Evolutionary conservation across 2,329 filamentous ascomycete genomes (phyloP), one percentile per base, ranked within the genome.

Genomic region (Diaporthe sp.): DNA sequence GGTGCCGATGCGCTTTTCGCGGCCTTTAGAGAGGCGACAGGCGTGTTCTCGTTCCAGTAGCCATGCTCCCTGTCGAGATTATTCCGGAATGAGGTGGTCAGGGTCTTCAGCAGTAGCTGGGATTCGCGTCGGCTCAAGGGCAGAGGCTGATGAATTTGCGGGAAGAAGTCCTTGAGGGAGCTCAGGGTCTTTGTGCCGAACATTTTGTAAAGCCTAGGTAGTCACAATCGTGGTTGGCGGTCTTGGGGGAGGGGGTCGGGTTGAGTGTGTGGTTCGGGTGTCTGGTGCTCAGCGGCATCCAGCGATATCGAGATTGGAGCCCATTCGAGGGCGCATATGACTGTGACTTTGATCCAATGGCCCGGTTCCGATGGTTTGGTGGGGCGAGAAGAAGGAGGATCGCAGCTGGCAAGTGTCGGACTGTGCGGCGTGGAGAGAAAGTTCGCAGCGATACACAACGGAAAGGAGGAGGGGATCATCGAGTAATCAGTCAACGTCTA

Each of bases 31-130:
- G 72, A n/a, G 68, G 76, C 13, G 75, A 75, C 46, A 61, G 78
- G 53, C 51, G 77, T 77, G 12, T 85, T 80, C 19, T 83, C 81
- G 22, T 82, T 77, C 42, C 84, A 80, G 79, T 83, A 87, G 76
- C 89, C 89, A 79, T 92, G 88, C 79, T 92, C 90, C 58, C 83
- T 85, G 79, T 91, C 89, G n/a, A 92, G 87, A 42, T 90, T 88
- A 73, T 86, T 86, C 71, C 90, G 87, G 80, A 92, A 92, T 3
- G 90, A 91, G 8, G 85, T 82, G 70, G 90, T 92, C 71, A 92
- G 85, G 46, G 87, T 86, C 72, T 90, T 85, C 77, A 91, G 88
- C 12, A 92, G 86, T 78, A 88, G 87, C 76, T 89, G 86, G 37
- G 89, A 88, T 74, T 91, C 88, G 73, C 86, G 85, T 58, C 84